Conservation (phyloP, 192 early-diverging fungal species). For the Entophlyctis helioformis region DNA sequence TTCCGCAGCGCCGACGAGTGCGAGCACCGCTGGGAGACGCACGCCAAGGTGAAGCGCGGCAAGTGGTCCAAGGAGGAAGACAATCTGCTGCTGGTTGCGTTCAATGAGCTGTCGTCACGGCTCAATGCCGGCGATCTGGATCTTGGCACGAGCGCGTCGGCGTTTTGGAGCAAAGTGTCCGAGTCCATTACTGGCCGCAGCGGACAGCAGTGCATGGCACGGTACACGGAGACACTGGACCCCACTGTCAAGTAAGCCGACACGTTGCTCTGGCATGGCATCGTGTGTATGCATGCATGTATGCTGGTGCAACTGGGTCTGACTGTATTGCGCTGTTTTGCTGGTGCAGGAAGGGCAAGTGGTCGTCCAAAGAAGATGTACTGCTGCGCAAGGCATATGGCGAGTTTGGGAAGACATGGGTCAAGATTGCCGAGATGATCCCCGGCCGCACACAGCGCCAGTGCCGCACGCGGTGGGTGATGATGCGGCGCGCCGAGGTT, state of each 20-base stretch:
- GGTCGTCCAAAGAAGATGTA: slow-evolving; percentile 38
- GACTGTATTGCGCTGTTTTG: not conserved
- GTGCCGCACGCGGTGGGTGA: slow-evolving; percentile 76
- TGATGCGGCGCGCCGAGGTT: no score
- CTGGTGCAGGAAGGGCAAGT: slow-evolving; percentile 21
- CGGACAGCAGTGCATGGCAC: slow-evolving; percentile 81
- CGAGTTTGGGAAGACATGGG: slow-evolving; percentile 69
- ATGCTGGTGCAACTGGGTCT: not conserved
- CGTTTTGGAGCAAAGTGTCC: slow-evolving; percentile 75
- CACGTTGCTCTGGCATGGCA: no score
- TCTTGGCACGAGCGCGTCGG: slow-evolving; percentile 5
- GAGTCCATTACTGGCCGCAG: slow-evolving; percentile 66
- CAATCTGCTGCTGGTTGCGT: slow-evolving; percentile 11
- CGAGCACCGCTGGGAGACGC: slow-evolving; percentile 16
- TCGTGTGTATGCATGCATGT: no score
- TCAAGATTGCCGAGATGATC: slow-evolving; percentile 70
- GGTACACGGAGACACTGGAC: slow-evolving; percentile 80
- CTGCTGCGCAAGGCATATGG: slow-evolving; percentile 55
- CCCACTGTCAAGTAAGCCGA: slow-evolving; percentile 28
- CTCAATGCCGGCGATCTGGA: not conserved
- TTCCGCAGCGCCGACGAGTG: slow-evolving; percentile 21
- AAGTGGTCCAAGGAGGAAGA: slow-evolving; percentile 28
- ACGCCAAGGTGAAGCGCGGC: slow-evolving; percentile 17
- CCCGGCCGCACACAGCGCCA: slow-evolving; percentile 83
- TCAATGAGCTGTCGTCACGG: slow-evolving; percentile 1